Conservation (phyloP, 1,284 basidiomycete genomes). For the Trametes sp. region DNA sequence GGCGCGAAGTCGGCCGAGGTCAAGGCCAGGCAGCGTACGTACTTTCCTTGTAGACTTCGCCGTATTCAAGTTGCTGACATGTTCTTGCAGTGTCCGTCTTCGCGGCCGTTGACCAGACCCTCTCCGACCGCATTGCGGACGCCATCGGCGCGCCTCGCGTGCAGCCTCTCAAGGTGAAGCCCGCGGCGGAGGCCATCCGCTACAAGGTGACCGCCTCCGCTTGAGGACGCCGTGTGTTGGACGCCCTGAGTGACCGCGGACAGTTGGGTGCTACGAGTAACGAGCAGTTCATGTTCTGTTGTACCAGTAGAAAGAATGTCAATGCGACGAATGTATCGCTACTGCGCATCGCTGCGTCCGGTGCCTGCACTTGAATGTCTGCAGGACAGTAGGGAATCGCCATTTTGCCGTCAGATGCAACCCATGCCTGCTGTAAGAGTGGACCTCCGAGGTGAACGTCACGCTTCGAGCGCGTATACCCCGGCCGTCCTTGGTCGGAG, state of each 20-base stretch:
- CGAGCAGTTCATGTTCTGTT: constrained; percentile 1
- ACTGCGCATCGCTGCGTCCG: background rate
- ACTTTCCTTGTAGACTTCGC: background rate
- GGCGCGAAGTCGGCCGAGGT: constrained; percentile 71
- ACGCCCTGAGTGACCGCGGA: constrained; percentile 1
- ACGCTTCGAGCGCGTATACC: too few relatives aligned
- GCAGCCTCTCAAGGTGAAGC: constrained; percentile 67
- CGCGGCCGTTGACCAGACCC: constrained; percentile 75
- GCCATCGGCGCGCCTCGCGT: constrained; percentile 69
- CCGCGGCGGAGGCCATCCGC: constrained; percentile 62
- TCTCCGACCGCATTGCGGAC: constrained; percentile 79
- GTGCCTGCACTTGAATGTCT: too few relatives aligned
- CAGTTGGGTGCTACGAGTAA: constrained; percentile 1
- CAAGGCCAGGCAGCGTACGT: constrained; percentile 74
- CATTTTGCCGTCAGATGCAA: background rate
- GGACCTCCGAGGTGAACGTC: too few relatives aligned
- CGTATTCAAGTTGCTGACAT: constrained; percentile 10
- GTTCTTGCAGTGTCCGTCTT: constrained; percentile 73
- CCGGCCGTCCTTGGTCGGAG: too few relatives aligned
- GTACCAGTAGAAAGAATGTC: constrained; percentile 15
- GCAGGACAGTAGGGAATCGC: too few relatives aligned
- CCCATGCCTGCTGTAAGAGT: too few relatives aligned
- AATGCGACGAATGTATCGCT: background rate
- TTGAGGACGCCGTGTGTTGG: too few relatives aligned
- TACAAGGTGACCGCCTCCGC: constrained; percentile 52